These are phyloP conservation scores for Infundibulicybe gibba DNA, from an alignment of 768 basidiomycete genomes.

Conservation along the genomic window DNA sequence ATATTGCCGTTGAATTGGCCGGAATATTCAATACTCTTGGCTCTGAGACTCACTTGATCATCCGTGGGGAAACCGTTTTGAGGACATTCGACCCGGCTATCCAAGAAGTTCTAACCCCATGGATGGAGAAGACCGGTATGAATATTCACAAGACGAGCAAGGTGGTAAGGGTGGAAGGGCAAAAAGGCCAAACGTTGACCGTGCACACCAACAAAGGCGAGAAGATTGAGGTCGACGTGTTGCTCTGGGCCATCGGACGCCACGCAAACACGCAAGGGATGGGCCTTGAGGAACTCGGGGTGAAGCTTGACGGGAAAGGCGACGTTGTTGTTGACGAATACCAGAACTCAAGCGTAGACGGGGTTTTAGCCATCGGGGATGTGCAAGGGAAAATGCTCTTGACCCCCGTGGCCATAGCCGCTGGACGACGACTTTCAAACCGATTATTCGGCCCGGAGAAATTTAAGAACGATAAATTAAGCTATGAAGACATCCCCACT, in stretches of 20 bases:
- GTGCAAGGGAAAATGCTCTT: constrained; percentile 89
- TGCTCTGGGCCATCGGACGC: constrained; percentile 96
- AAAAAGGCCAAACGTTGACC: constrained; percentile 66
- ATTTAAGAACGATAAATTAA: constrained; percentile 84
- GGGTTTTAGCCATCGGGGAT: constrained; percentile 85
- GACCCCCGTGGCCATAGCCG: constrained; percentile 97
- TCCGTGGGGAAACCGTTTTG: constrained; percentile 85
- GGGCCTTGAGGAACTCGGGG: constrained; percentile 73
- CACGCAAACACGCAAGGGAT: constrained; percentile 74
- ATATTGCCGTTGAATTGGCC: constrained; percentile 96
- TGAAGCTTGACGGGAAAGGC: constrained; percentile 76
- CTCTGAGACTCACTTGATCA: constrained; percentile 88
- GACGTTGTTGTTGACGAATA: constrained; percentile 88
- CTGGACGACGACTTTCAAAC: constrained; percentile 86
- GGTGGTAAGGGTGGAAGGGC: constrained; percentile 73
- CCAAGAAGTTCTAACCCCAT: constrained; percentile 77
- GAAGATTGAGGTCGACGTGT: constrained; percentile 76
- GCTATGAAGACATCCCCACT: constrained; percentile 87
- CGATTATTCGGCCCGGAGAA: constrained; percentile 84
- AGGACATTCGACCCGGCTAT: constrained; percentile 89
- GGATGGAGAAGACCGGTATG: constrained; percentile 96
- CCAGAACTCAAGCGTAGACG: constrained; percentile 73
- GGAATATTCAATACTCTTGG: constrained; percentile 92
- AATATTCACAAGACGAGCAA: constrained; percentile 78
- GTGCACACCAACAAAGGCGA: constrained; percentile 76